Percentiles rank a stretch among this genome's conserved stretches.
phyloP scores from a whole-genome alignment of 768 basidiomycete genomes.

The Tremella fuciformis region DNA sequence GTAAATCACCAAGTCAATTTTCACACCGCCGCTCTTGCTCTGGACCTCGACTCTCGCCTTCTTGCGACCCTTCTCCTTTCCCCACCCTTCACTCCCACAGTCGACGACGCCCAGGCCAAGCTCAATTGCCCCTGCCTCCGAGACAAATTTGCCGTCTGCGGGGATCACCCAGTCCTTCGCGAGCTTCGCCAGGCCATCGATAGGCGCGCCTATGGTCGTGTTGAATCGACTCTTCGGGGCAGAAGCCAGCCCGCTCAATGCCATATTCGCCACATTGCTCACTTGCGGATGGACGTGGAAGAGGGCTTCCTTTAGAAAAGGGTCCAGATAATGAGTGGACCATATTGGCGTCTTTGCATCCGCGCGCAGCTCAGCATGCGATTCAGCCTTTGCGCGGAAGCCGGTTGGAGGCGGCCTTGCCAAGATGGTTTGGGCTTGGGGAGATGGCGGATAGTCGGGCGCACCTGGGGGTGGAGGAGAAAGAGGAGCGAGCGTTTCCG shows the following conservation, averaged over 20 bases:
- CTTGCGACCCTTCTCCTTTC: conserved; percentile 35
- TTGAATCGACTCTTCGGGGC: conserved; percentile 32
- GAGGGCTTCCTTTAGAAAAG: conserved; percentile 22
- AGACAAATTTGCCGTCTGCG: conserved; percentile 37
- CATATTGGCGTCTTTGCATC: conserved; percentile 40
- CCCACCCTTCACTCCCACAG: conserved; percentile 31
- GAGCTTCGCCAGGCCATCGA: conserved; percentile 37
- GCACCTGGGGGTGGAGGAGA: conserved; percentile 21
- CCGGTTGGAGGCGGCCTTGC: conserved; percentile 5
- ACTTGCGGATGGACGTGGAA: conserved; percentile 33
- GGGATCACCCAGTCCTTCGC: conserved; percentile 39
- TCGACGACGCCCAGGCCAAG: conserved; percentile 42
- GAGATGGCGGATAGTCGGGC: conserved; percentile 4
- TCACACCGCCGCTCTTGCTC: conserved; percentile 35
- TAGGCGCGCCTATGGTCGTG: conserved; percentile 35
- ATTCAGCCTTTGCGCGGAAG: conserved; percentile 26
- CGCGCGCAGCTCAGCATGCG: conserved; percentile 29
- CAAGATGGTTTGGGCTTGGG: conserved; percentile 12
- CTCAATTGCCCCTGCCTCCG: conserved; percentile 39
- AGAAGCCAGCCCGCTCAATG: conserved; percentile 25
- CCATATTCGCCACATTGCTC: conserved; percentile 31
- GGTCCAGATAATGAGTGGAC: conserved; percentile 47
- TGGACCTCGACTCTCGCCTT: conserved; percentile 39
- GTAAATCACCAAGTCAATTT: conserved; percentile 40
- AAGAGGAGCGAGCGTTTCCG: background rate